Conservation (phyloP, 1,284 basidiomycete species). For the Naganishia sp. region DNA sequence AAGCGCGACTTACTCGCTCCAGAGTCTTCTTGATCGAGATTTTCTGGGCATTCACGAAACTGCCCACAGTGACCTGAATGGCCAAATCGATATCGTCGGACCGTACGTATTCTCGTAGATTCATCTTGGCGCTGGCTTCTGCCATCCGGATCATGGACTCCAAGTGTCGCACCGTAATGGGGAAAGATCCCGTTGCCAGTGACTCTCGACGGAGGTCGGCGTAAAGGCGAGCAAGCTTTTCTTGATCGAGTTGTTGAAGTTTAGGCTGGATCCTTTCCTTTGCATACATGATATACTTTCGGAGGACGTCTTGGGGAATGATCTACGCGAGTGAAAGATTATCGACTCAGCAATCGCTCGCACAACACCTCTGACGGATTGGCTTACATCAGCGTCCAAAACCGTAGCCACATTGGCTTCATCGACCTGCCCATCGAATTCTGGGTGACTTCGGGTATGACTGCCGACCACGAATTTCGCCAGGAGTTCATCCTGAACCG, state of each 20-base stretch:
- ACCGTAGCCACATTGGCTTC: slow-evolving; percentile 82
- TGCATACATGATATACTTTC: slow-evolving; percentile 99
- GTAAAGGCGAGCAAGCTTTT: slow-evolving; percentile 91
- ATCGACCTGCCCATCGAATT: slow-evolving; percentile 81
- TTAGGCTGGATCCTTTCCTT: slow-evolving; percentile 90
- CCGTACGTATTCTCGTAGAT: slow-evolving; percentile 91
- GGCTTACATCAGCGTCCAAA: slow-evolving; percentile 84
- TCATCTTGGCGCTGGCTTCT: slow-evolving; percentile 98
- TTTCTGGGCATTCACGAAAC: slow-evolving; percentile 96
- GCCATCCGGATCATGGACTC: slow-evolving; percentile 99
- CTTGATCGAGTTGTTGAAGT: slow-evolving; percentile 90
- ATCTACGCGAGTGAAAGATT: slow-evolving; percentile 60
- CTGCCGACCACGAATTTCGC: slow-evolving; percentile 96
- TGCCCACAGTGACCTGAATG: slow-evolving; percentile 90
- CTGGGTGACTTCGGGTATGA: slow-evolving; percentile 90
- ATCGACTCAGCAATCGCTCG: slow-evolving; percentile 8
- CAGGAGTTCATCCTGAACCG: slow-evolving; percentile 92
- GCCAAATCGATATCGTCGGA: slow-evolving; percentile 96
- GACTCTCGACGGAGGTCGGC: slow-evolving; percentile 96
- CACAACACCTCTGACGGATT: neutral
- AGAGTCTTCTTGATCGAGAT: slow-evolving; percentile 97
- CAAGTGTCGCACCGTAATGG: slow-evolving; percentile 95
- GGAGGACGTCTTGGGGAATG: slow-evolving; percentile 93
- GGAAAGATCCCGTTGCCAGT: slow-evolving; percentile 92
- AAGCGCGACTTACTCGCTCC: slow-evolving; percentile 70